phyloP scores from a whole-genome alignment of 169 alveolate genomes.

The Blepharisma undulans region DNA sequence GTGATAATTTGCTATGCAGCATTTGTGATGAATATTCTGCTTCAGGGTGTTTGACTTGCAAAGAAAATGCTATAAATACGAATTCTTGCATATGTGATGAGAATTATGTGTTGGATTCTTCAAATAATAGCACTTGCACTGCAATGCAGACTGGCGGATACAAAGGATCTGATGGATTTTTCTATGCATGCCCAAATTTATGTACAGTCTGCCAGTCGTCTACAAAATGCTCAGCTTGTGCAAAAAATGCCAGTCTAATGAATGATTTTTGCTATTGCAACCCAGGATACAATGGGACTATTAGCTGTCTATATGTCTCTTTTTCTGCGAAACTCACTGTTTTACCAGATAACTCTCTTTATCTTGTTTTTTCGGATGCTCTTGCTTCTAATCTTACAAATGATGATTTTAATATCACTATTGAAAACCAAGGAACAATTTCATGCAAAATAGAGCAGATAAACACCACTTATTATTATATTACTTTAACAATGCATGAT shows the following conservation, averaged over 20 bases:
- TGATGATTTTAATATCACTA: background rate
- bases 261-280: background rate
- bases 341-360: background rate
- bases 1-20: background rate
- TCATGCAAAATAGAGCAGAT: background rate
- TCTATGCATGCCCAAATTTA: background rate
- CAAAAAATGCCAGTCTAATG: background rate
- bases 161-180: background rate
- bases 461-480: background rate
- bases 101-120: background rate
- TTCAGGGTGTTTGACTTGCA: background rate
- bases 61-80: background rate
- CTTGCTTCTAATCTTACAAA: background rate
- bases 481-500: background rate
- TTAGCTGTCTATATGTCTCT: background rate
- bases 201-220: background rate
- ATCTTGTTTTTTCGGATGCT: background rate
- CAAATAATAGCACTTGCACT: background rate
- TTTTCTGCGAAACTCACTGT: background rate
- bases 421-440: background rate
- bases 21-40: background rate
- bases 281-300: background rate
- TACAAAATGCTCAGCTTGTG: background rate
- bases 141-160: background rate
- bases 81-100: background rate